Conservation (phyloP, 768 basidiomycete species). For the Trametes sanguinea region DNA sequence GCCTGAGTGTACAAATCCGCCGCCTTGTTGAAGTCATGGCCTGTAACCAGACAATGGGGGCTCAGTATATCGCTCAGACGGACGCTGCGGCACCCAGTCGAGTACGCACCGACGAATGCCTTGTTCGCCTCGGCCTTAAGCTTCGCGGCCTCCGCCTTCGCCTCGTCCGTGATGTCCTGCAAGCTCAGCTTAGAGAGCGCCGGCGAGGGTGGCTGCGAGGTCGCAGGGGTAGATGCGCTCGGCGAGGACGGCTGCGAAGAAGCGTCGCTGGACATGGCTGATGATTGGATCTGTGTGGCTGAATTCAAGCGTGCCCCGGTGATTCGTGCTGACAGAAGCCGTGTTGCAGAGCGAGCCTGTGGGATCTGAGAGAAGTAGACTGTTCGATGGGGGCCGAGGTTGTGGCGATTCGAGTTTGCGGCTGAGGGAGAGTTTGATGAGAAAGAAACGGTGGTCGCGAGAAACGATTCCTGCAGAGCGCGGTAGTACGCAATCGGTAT, state of each 20-base stretch:
- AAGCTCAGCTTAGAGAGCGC: conserved; percentile 53
- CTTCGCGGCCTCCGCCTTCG: conserved; percentile 63
- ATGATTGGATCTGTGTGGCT: conserved; percentile 7
- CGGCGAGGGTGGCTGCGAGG: conserved; percentile 61
- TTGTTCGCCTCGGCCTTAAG: conserved; percentile 89
- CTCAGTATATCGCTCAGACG: neutral
- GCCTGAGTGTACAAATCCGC: conserved; percentile 81
- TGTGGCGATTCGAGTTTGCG: neutral
- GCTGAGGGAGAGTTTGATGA: conserved; percentile 4
- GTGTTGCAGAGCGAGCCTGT: neutral
- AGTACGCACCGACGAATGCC: conserved; percentile 68
- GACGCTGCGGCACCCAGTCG: neutral
- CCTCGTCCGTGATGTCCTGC: conserved; percentile 66
- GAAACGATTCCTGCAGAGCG: neutral
- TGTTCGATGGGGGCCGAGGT: neutral
- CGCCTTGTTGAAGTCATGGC: conserved; percentile 75
- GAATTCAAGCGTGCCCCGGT: neutral
- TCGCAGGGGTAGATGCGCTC: conserved; percentile 50
- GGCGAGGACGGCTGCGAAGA: conserved; percentile 45
- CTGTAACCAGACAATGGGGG: conserved; percentile 35
- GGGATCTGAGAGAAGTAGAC: neutral
- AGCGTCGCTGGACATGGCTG: conserved; percentile 29
- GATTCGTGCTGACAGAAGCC: neutral
- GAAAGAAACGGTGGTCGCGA: neutral
- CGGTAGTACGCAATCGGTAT: neutral